Percentiles rank a stretch among this genome's conserved stretches.
Evolutionary conservation across 2,329 filamentous ascomycete genomes (phyloP).

Genomic region (Arthrobotrys musiformis): DNA sequence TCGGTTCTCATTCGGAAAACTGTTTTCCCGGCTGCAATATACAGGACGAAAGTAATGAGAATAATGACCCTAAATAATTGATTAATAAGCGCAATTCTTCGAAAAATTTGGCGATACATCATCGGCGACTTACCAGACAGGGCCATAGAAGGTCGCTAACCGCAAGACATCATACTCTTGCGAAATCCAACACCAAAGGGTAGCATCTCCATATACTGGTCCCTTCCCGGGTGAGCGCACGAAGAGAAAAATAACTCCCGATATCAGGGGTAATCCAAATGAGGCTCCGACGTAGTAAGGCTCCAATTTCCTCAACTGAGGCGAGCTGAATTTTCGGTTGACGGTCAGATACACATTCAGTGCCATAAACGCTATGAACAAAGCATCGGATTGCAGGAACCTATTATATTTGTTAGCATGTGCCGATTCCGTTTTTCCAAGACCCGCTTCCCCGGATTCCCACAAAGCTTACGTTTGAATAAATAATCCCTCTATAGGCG

Average conservation of each 20-base stretch:
- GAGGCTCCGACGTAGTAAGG: constrained; percentile 75
- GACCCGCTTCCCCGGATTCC: not conserved
- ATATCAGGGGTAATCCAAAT: constrained; percentile 78
- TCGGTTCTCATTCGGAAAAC: constrained; percentile 76
- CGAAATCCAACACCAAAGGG: constrained; percentile 83
- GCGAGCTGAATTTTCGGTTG: constrained; percentile 76
- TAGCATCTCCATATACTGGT: constrained; percentile 78
- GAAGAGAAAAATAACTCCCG: constrained; percentile 75
- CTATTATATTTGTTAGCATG: constrained; percentile 63
- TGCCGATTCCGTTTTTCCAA: constrained; percentile 6
- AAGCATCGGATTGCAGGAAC: constrained; percentile 80
- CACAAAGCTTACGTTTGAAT: constrained; percentile 78
- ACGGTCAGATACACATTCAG: constrained; percentile 85
- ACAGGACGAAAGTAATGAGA: constrained; percentile 72
- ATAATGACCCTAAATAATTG: constrained; percentile 69
- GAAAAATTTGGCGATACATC: not conserved
- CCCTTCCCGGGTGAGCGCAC: constrained; percentile 66
- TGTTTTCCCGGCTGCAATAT: constrained; percentile 73
- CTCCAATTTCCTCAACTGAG: constrained; percentile 74
- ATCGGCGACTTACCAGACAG: constrained; percentile 70
- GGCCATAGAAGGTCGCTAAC: constrained; percentile 78
- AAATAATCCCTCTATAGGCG: constrained; percentile 74
- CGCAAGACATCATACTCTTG: constrained; percentile 76
- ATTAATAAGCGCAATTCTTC: constrained; percentile 51
- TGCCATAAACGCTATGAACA: constrained; percentile 84